Evolutionary conservation across 345 rosid species (phyloP), one percentile per base, ranked within the genome.

Genomic region (Eucalyptus sp.): DNA sequence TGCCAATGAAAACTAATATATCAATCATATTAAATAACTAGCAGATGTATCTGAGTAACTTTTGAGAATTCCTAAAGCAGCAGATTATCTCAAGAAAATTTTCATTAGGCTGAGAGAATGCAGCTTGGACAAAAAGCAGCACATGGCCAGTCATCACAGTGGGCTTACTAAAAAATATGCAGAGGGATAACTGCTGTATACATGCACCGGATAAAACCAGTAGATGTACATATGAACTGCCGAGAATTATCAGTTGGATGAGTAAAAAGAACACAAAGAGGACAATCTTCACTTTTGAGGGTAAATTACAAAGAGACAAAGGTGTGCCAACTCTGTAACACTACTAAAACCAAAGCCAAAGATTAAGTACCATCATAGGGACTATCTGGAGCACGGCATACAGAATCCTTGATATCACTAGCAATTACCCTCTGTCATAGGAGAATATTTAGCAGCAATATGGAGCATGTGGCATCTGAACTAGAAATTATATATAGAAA

Each of bases 381-480:
- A 90, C 98, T 96, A 94, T 98, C 99, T 60, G 99, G 99, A 64
- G 98, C 99, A 54, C 99, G 96, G 86, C 98, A 98, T 41, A 98
- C 97, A 22, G 97, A 95, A 93, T 98, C 99, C 93, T 97, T 98
- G 94, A 98, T 96, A 92, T 98, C 99, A 93, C 98, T 94, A 84
- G 96, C 99, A 91, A 98, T 97, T 87, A 94, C 95, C 91, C 97
- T 95, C 99, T 98, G 96, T 90, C 88, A 87, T 89, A 81, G 86
- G 91, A 90, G 43, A 89, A 88, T 87, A 88, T 66, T 49, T 89
- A 93, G 86, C 86, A 91, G 58, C 89, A 76, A 66, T 56, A 66
- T 31, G 56, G 13, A 56, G 49, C 18, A 85, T 81, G 44, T 48
- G 66, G 64, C 66, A 88, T 20, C 51, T 87, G 51, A 64, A 85